Evolutionary conservation across 2,329 filamentous ascomycete species (phyloP).

Genomic region (Cadophora luteo-olivacea): DNA sequence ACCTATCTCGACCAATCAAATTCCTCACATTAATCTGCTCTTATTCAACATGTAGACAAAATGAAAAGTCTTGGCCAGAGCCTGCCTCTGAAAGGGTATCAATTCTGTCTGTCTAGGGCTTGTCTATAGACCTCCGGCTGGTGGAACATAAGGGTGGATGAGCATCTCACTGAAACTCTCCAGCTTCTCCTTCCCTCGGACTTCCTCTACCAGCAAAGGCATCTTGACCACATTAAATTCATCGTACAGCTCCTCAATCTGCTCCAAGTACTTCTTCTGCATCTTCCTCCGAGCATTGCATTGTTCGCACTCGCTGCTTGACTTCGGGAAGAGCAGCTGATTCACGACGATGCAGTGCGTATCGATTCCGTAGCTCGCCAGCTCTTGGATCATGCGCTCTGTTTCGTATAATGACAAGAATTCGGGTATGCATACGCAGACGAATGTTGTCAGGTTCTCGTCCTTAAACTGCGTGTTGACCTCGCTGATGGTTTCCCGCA

Average conservation of each 20-base stretch:
- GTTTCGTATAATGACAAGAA: conserved; percentile 98
- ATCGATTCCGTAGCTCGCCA: conserved; percentile 91
- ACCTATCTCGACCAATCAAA: conserved; percentile 1
- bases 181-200: conserved; percentile 91
- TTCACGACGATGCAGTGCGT: conserved; percentile 98
- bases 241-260: conserved; percentile 98
- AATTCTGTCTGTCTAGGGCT: conserved; percentile 3
- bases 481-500: conserved; percentile 91
- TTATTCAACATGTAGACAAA: background rate
- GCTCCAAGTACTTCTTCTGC: conserved; percentile 99
- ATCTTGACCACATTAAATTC: conserved; percentile 99
- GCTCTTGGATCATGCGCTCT: conserved; percentile 99
- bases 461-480: conserved; percentile 99
- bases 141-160: conserved; percentile 76
- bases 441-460: conserved; percentile 92
- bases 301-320: conserved; percentile 87
- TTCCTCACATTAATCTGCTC: background rate
- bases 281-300: conserved; percentile 95
- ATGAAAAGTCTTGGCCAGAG: conserved; percentile 11
- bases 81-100: conserved; percentile 17
- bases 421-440: conserved; percentile 98
- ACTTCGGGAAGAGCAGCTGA: conserved; percentile 91
- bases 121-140: conserved; percentile 48
- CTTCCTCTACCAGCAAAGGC: conserved; percentile 94
- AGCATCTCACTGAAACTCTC: conserved; percentile 91